These are phyloP conservation scores for Ceratobasidium theobromae DNA, from an alignment of 1,284 basidiomycete species.

Conservation along the genomic window DNA sequence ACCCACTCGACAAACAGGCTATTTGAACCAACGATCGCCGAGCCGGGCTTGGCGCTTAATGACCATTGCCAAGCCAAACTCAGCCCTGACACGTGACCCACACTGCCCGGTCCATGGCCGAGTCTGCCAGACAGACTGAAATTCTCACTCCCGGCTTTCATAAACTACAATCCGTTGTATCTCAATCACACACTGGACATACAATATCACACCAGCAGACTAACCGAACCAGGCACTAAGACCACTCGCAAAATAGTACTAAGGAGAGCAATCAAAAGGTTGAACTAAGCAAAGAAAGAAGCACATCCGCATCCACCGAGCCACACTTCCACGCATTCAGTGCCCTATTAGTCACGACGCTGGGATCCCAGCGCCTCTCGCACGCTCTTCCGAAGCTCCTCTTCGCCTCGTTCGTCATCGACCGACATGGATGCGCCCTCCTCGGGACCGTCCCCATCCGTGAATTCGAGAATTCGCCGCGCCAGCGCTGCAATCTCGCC, in stretches of 20 bases:
- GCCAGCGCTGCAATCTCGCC: constrained; percentile 86
- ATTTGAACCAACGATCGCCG: constrained; percentile 11
- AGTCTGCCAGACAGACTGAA: too few species aligned
- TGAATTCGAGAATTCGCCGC: constrained; percentile 80
- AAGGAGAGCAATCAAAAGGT: constrained; percentile 27
- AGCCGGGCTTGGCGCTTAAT: too few species aligned
- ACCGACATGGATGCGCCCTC: constrained; percentile 54
- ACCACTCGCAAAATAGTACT: constrained; percentile 20
- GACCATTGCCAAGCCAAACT: too few species aligned
- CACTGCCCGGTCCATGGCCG: too few species aligned
- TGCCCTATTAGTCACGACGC: constrained; percentile 6
- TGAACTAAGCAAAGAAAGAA: constrained; percentile 9
- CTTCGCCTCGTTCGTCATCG: constrained; percentile 54
- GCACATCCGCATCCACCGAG: neutral
- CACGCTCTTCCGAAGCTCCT: constrained; percentile 76
- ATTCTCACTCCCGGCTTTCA: neutral
- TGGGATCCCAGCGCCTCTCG: constrained; percentile 62
- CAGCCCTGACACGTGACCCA: too few species aligned
- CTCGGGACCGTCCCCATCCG: constrained; percentile 66
- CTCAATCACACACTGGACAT: constrained; percentile 13
- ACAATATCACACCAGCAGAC: constrained; percentile 25
- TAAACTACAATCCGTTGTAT: constrained; percentile 12
- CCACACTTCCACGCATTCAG: neutral
- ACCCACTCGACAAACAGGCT: neutral
- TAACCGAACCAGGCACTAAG: constrained; percentile 9